Evolutionary conservation across 331 rosid species (phyloP), one percentile per base, ranked within the genome.

Genomic region (Dryas integrifolia): DNA sequence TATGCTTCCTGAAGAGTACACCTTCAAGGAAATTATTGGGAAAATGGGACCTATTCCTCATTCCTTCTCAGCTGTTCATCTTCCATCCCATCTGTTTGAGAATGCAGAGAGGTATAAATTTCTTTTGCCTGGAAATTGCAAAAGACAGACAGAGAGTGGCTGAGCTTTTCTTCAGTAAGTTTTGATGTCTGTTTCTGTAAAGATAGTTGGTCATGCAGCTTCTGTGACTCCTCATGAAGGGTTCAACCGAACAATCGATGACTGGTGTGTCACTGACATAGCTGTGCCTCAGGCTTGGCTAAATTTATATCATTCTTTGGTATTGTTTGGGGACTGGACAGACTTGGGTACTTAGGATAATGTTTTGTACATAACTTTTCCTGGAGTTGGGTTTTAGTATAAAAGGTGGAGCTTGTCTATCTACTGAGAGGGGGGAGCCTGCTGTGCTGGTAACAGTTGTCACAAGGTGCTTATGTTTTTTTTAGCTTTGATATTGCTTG

Each of bases 41-140:
- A 95, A 95, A 87, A 88, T 95, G 97, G 99, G 99, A 51, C 96
- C 99, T 4, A 88, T 95, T 82, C 98, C 97, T 61, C 99, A 86
- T 80, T 92, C 99, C 53, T 92, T 77, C 82, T 92, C 99, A 45
- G 99, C 96, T 24, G 98, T 95, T 76, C 99, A 95, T 83, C 92
- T 95, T 65, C 99, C 99, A 18, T 88, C 97, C 26, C 82, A 77
- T 76, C 96, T 95, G 70, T 81, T 95, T 50, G 96, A 95, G 86
- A 88, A 87, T 69, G 86, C 92, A 9, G 90, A 87, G 26, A 75
- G 87, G 70, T 92, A 88, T 44, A 92, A 86, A 79, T 95, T 89
- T 81, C 96, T 95, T 0, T 88, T 95, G 78, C 99, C 99, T 9
- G 98, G 99, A 74, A 80, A 92, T 77, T 95, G 99, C 77, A 11